Evolutionary conservation across 768 basidiomycete genomes (phyloP), one percentile per base, ranked within the genome.

Genomic region (Pluteus cervinus): DNA sequence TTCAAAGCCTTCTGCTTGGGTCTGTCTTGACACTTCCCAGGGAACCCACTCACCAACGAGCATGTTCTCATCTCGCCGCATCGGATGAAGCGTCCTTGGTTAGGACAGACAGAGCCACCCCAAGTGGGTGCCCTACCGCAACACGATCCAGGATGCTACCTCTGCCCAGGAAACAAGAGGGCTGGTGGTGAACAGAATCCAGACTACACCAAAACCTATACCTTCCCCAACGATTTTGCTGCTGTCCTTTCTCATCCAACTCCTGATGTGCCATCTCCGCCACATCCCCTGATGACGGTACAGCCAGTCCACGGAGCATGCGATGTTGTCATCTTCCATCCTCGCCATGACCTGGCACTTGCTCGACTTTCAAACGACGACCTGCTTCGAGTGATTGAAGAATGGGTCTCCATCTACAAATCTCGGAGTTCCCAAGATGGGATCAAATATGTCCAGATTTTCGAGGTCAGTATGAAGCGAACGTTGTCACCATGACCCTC

Each of bases 51-150:
- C 41, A 79, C 75, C 1, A 72, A 76, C 41, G 81, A 82, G 48
- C 69, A 86, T 52, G 63, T 91, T 38, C 77, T 93, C 23, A 84
- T 91, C 24, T 91, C 89, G 25, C 88, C 91, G 0, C 91, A 94
- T 57, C 83, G 92, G 36, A 88, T 71, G 6, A 89, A 86, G 51
- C 78, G 92, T 14, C 92, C 92, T 10, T 96, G 92, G 92, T 71
- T 81, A 26, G 91, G 91, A 21, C 88, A 93, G 54, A 76, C 78
- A 1, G 91, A 94, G 44, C 56, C 77, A 1, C 69, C 81, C 1
- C 71, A 79, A 40, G 32, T 66, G 1, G 51, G 61, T 5, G 53
- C 62, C 24, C 66, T 85, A 4, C 82, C 81, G 0, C 44, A 68
- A 29, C 75, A 88, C 48, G 88, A 91, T 50, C 71, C 73, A 4